Evolutionary conservation across 345 rosid genomes (phyloP).

Genomic region (Rhodamnia argentea): DNA sequence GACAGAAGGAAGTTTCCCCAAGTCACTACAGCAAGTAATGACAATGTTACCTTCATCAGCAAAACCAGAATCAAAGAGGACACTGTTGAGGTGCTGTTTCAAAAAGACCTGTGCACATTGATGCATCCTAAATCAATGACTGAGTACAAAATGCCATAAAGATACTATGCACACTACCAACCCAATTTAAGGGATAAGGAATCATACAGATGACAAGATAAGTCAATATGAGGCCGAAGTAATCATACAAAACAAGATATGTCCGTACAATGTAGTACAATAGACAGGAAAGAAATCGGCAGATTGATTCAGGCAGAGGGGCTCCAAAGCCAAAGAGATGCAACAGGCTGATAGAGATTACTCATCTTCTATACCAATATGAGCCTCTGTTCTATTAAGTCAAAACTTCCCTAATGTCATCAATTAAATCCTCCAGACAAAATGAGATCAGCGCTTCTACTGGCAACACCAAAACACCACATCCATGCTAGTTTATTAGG

Average conservation of each 20-base stretch:
- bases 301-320: not conserved
- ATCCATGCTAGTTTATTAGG: not conserved
- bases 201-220: not conserved
- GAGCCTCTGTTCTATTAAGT: too few species aligned
- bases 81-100: slow-evolving; percentile 80
- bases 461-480: not conserved
- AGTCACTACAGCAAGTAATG: not conserved
- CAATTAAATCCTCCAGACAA: not conserved
- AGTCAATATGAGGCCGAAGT: not conserved
- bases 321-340: not conserved
- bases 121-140: not conserved
- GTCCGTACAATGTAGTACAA: not conserved
- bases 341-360: not conserved
- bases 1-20: not conserved
- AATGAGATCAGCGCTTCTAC: not conserved
- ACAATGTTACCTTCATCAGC: slow-evolving; percentile 38
- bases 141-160: not conserved
- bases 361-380: too few species aligned
- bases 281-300: not conserved
- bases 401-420: not conserved
- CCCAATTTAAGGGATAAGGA: not conserved
- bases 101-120: slow-evolving; percentile 60
- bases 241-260: not conserved
- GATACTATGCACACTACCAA: not conserved
- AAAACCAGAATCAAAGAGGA: slow-evolving; percentile 64